A percentile compares a stretch with the other conserved stretches of the same genome.
These are phyloP conservation scores for Rhynchosporium agropyri DNA, from an alignment of 2,329 filamentous ascomycete genomes.

Conservation along the genomic window DNA sequence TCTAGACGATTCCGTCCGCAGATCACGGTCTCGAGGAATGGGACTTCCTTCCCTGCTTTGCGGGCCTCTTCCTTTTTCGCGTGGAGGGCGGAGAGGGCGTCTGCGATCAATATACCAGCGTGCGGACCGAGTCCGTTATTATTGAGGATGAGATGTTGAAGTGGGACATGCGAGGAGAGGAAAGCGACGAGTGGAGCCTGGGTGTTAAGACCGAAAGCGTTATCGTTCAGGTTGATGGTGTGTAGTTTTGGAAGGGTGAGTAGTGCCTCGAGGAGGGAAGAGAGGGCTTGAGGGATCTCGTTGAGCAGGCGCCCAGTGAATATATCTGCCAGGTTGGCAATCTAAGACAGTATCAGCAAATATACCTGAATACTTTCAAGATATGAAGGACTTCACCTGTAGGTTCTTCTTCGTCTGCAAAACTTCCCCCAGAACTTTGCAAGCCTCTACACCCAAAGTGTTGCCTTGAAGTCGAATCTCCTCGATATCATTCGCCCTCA, in stretches of 20 bases:
- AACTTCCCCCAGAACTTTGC: constrained; percentile 80
- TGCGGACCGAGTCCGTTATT: constrained; percentile 97
- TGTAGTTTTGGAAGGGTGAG: constrained; percentile 83
- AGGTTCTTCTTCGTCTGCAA: constrained; percentile 83
- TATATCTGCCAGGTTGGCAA: constrained; percentile 93
- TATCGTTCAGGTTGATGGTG: constrained; percentile 95
- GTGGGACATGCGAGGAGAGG: constrained; percentile 81
- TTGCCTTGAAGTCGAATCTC: constrained; percentile 89
- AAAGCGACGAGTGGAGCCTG: constrained; percentile 92
- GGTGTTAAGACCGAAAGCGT: constrained; percentile 95
- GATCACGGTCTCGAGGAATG: constrained; percentile 91
- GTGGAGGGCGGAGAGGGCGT: constrained; percentile 82
- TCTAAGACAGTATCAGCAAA: constrained; percentile 45
- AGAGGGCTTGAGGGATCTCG: constrained; percentile 91
- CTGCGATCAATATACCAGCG: constrained; percentile 84
- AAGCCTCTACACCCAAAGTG: constrained; percentile 87
- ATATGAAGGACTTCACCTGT: constrained; percentile 55
- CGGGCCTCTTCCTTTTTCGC: constrained; percentile 80
- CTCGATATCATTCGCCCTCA: constrained; percentile 73
- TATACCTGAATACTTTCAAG: background rate
- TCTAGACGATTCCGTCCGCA: constrained; percentile 95
- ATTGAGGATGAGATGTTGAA: constrained; percentile 94
- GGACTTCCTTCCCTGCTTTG: constrained; percentile 70
- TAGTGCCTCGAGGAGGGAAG: constrained; percentile 80
- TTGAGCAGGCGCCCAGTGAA: constrained; percentile 92